Base-by-base conservation (phyloP, 2,329 filamentous ascomycete species). In the Bipolaris victoriae region DNA sequence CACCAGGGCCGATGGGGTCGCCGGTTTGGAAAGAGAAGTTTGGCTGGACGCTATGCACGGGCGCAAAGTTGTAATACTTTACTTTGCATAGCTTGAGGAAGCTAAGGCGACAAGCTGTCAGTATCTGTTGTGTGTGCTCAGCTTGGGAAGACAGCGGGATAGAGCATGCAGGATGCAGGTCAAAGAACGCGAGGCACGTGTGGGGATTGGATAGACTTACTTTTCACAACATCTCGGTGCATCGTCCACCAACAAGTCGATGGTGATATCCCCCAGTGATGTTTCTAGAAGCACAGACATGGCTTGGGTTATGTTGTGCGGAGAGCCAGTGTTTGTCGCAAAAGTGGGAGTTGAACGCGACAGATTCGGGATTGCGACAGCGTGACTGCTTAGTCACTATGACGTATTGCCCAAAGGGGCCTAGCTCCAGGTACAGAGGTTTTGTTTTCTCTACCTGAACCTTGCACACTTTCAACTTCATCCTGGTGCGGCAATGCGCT, bases 1-100 rank as follows among this genome's bases (percentile, higher is more conserved):
- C 91, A 55, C 90, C 86, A 11, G 93, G 94, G 11, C 95, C 94
- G 51, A 98, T 88, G 11, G 94, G 94, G 72, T 98, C 95, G 75
- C 94, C 94, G 31, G 91, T 96, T 78, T 98, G 94, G 78, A 97
- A 97, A 60, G 93, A 96, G 79, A 97, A 98, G 78, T 92, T 88
- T 76, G 94, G 95, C 74, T 97, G 95, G 36, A 99, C 86, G 65
- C 89, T 92, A 80, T 97, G 91, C 52, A 98, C 81, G 24, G 94
- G 95, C 5, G 92, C 88, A 77, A 96, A 98, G 81, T 98, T 98
- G 87, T 97, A 99, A 81, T 98, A 99, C 81, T 97, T 99, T 79
- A 92, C 83, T 81, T 98, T 98, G 86, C 95, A 97, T 68, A 99
- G 90, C 84, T 99, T 98, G 55, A 99, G 82, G 77, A 99, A 98